Conservation (phyloP, 257 asterid species). For the Solanum etuberosum region DNA sequence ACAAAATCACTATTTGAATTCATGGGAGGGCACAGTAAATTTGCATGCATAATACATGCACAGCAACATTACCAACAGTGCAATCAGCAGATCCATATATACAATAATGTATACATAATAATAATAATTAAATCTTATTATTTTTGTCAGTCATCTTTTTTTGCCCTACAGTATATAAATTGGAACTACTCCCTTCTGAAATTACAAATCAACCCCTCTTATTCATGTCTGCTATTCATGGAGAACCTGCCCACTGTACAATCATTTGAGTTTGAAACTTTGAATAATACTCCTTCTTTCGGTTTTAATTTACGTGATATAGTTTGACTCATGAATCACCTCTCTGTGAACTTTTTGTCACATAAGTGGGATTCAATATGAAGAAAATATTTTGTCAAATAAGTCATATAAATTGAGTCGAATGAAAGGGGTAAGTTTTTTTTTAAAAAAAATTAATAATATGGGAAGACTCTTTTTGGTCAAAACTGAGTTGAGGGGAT, state of each 20-base stretch:
- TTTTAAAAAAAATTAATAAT: background rate
- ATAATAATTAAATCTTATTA: background rate
- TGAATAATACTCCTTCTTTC: background rate
- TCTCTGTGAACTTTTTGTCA: too few relatives aligned
- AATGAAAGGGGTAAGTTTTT: too few relatives aligned
- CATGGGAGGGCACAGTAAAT: background rate
- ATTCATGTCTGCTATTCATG: background rate
- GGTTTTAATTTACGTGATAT: background rate
- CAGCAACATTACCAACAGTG: background rate
- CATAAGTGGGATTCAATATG: background rate
- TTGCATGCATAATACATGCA: constrained; percentile 9
- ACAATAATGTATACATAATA: background rate
- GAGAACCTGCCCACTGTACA: background rate
- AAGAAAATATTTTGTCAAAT: too few relatives aligned
- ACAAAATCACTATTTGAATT: background rate
- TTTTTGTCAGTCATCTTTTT: background rate
- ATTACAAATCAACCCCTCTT: background rate
- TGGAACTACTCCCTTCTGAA: background rate
- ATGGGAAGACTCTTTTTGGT: background rate
- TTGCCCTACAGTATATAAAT: background rate
- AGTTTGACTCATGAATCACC: too few relatives aligned
- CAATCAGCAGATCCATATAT: background rate
- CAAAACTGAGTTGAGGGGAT: background rate
- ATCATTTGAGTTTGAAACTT: background rate
- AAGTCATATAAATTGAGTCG: background rate